Conservation (phyloP, 352 stramenopile genomes). For the Phytophthora pistaciae region DNA sequence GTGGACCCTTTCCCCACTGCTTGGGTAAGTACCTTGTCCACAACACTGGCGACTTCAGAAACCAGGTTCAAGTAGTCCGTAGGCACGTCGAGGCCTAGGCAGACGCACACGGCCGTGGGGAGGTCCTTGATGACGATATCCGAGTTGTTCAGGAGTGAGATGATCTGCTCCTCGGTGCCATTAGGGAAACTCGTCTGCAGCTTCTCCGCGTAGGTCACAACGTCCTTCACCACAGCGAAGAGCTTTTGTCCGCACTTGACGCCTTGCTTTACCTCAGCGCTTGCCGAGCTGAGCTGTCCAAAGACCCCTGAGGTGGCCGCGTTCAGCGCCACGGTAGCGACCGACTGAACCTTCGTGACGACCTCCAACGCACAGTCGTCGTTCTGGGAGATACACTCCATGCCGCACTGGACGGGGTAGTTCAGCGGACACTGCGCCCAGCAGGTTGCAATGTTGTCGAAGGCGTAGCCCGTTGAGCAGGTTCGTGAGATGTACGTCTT, state of each 20-base stretch:
- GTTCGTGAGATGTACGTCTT: slow-evolving; percentile 49
- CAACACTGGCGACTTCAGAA: slow-evolving; percentile 41
- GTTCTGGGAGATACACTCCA: slow-evolving; percentile 78
- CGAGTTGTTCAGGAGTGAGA: slow-evolving; percentile 59
- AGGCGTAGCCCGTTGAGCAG: slow-evolving; percentile 52
- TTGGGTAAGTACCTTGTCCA: slow-evolving; percentile 44
- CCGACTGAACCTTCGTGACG: slow-evolving; percentile 53
- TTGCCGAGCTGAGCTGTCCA: slow-evolving; percentile 49
- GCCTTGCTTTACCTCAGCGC: slow-evolving; percentile 51
- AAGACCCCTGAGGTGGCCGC: slow-evolving; percentile 59
- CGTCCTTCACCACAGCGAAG: slow-evolving; percentile 45
- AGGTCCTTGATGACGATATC: slow-evolving; percentile 64
- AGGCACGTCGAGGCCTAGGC: slow-evolving; percentile 48
- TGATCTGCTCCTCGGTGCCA: slow-evolving; percentile 54
- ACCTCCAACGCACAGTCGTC: slow-evolving; percentile 60
- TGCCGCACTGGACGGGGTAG: slow-evolving; percentile 76
- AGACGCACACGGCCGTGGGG: slow-evolving; percentile 56
- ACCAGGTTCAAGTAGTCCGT: slow-evolving; percentile 35
- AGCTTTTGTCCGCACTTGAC: slow-evolving; percentile 64
- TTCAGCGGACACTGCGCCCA: slow-evolving; percentile 77
- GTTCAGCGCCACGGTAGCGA: slow-evolving; percentile 62
- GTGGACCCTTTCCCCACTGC: slow-evolving; percentile 45
- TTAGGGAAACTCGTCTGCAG: slow-evolving; percentile 48
- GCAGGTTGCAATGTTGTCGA: slow-evolving; percentile 71
- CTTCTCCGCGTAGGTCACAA: slow-evolving; percentile 46